Percentiles rank a stretch among this genome's conserved stretches.
Evolutionary conservation across 2,329 filamentous ascomycete genomes (phyloP).

Genomic region (Fusarium continuum): DNA sequence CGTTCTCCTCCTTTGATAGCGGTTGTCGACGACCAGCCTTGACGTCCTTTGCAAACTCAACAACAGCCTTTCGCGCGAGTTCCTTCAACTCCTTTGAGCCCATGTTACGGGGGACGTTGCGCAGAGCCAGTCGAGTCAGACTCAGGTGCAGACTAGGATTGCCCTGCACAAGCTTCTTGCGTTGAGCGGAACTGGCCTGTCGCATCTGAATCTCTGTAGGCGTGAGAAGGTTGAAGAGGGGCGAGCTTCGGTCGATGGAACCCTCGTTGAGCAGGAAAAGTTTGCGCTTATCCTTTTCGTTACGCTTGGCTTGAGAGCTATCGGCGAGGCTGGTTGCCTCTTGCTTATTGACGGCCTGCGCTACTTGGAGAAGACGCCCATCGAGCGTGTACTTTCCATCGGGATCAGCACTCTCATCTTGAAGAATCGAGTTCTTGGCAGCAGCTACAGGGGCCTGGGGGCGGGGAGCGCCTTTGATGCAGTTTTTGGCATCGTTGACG

Average conservation of each 20-base stretch:
- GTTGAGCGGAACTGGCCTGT: constrained; percentile 85
- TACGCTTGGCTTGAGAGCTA: constrained; percentile 68
- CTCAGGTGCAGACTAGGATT: constrained; percentile 91
- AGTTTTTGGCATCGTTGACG: constrained; percentile 76
- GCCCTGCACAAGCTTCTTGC: constrained; percentile 87
- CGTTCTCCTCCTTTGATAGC: constrained; percentile 88
- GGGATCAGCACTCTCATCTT: constrained; percentile 84
- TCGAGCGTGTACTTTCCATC: constrained; percentile 90
- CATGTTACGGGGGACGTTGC: constrained; percentile 87
- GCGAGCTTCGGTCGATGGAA: constrained; percentile 78
- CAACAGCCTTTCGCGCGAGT: constrained; percentile 88
- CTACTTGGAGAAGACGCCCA: constrained; percentile 84
- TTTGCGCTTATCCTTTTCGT: constrained; percentile 87
- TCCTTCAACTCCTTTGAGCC: constrained; percentile 90
- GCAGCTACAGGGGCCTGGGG: constrained; percentile 54
- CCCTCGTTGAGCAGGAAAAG: constrained; percentile 91
- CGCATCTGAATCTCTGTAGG: constrained; percentile 86
- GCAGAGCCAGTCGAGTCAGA: constrained; percentile 87
- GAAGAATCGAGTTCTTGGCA: constrained; percentile 81
- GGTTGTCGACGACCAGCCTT: constrained; percentile 78
- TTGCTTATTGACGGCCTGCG: constrained; percentile 83
- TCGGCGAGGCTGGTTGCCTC: constrained; percentile 81
- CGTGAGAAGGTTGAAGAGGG: constrained; percentile 79
- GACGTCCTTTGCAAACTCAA: constrained; percentile 91
- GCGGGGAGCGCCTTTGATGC: constrained; percentile 78